Evolutionary conservation across 2,329 filamentous ascomycete species (phyloP), one percentile per base, ranked within the genome.

Genomic region (Rhynchosporium graminicola): DNA sequence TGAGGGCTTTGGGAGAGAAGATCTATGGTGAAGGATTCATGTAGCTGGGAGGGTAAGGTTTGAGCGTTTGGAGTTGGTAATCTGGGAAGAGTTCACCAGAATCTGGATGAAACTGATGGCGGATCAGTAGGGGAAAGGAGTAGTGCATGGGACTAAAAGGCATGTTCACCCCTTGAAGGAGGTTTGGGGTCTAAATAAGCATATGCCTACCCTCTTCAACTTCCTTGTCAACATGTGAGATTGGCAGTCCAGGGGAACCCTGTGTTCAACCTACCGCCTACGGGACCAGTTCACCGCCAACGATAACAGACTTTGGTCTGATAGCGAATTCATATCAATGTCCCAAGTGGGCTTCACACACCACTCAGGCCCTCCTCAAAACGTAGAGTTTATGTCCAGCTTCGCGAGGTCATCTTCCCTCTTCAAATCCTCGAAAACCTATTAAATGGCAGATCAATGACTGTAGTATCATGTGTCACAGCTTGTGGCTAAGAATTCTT

Each of bases 1-100:
- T 69, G 56, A 60, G 67, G n/a, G 20, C 63, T 28, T 50, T 68
- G 26, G 61, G 58, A 28, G 64, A 68, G 60, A 68, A 64, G 54
- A 65, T 69, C 38, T 67, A 61, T 57, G 63, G 61, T 26, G 60
- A 57, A 36, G 61, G 63, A 6, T 59, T 64, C 62, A 63, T 63
- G 57, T 63, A 60, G 55, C 3, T 15, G 31, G 29, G 47, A 33
- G 13, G 33, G 31, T 20, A 36, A 36, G 33, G 9, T 5, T 8
- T 4, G 43, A 3, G 7, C 43, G 43, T 20, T 20, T 46, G n/a
- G n/a, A n/a, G 20, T 46, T 46, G n/a, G 33, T 36, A 36, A 36
- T 36, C 9, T 10, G 6, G 5, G 6, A 36, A 36, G 9, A 36
- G 33, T 5, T 36, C 33, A 6, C 33, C 6, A 10, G 9, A 10